Percentiles rank a stretch among this genome's conserved stretches.
Conservation (phyloP, 805 yeast species). For the Ogataea siamensis region DNA sequence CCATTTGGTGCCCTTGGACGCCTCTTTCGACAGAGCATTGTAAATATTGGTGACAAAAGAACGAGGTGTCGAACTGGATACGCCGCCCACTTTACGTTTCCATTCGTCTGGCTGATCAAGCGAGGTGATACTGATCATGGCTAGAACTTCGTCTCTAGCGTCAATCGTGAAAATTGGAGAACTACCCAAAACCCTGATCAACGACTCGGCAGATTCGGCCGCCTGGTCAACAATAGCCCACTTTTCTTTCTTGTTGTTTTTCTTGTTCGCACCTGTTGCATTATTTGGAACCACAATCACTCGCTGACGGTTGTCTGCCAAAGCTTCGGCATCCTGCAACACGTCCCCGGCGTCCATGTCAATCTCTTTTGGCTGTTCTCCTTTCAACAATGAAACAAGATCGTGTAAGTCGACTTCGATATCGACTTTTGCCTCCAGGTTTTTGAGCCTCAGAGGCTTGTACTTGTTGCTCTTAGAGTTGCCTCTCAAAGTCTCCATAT, state of each 20-base stretch:
- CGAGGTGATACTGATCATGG: slow-evolving; percentile 76
- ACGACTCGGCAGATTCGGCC: slow-evolving; percentile 52
- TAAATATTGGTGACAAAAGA: slow-evolving; percentile 77
- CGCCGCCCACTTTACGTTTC: slow-evolving; percentile 79
- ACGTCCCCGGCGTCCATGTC: slow-evolving; percentile 9
- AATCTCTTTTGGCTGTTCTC: slow-evolving; percentile 16
- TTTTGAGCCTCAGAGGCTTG: slow-evolving; percentile 75
- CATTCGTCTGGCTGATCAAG: slow-evolving; percentile 77
- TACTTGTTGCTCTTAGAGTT: slow-evolving; percentile 45
- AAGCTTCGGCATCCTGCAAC: slow-evolving; percentile 10
- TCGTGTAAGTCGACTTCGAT: slow-evolving; percentile 73
- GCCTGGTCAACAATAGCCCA: slow-evolving; percentile 78
- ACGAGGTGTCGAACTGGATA: slow-evolving; percentile 74
- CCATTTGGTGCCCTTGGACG: slow-evolving; percentile 67
- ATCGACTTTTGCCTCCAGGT: slow-evolving; percentile 59
- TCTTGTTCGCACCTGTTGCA: slow-evolving; percentile 75
- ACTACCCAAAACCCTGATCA: slow-evolving; percentile 52
- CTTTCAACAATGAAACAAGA: slow-evolving; percentile 43
- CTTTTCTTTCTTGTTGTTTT: slow-evolving; percentile 70
- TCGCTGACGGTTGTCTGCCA: slow-evolving; percentile 42
- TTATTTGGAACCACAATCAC: slow-evolving; percentile 72
- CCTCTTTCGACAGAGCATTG: slow-evolving; percentile 70
- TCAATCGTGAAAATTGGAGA: slow-evolving; percentile 82
- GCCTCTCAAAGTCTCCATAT: slow-evolving; percentile 22
- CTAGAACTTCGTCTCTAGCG: slow-evolving; percentile 77